Conservation (phyloP, 1,284 basidiomycete species). For the Hypsizygus ulmarius region DNA sequence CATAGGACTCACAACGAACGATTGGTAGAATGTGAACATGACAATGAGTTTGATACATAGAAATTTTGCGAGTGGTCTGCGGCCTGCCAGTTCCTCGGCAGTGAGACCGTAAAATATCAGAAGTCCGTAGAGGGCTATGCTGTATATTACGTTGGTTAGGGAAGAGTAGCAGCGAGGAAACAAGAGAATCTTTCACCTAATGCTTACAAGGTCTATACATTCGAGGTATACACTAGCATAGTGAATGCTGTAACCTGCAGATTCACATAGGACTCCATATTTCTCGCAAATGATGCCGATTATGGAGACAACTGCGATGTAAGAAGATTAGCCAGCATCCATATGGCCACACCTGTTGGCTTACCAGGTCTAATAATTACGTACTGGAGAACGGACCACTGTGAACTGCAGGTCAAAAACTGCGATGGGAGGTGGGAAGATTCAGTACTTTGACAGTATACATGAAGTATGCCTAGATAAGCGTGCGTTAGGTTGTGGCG, state of each 20-base stretch:
- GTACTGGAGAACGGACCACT: slow-evolving; percentile 85
- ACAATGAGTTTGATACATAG: slow-evolving; percentile 82
- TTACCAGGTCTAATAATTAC: slow-evolving; percentile 74
- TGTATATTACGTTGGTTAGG: slow-evolving; percentile 27
- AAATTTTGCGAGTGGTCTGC: slow-evolving; percentile 82
- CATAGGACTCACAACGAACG: slow-evolving; percentile 55
- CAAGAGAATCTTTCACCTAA: slow-evolving; percentile 47
- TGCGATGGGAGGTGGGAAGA: background rate
- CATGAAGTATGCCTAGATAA: slow-evolving; percentile 75
- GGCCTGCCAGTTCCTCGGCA: slow-evolving; percentile 70
- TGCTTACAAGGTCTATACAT: slow-evolving; percentile 72
- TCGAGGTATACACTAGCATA: slow-evolving; percentile 75
- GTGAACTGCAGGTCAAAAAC: slow-evolving; percentile 1
- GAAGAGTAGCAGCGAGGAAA: slow-evolving; percentile 4
- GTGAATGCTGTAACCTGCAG: slow-evolving; percentile 54
- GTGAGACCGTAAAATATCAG: slow-evolving; percentile 81
- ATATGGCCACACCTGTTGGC: slow-evolving; percentile 14
- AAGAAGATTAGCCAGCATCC: slow-evolving; percentile 1
- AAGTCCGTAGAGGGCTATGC: slow-evolving; percentile 76
- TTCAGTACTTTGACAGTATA: slow-evolving; percentile 72
- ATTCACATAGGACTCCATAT: slow-evolving; percentile 64
- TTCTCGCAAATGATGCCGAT: slow-evolving; percentile 74
- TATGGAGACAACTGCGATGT: slow-evolving; percentile 49
- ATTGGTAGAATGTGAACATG: slow-evolving; percentile 82
- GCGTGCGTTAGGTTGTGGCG: slow-evolving; percentile 5